A percentile compares a stretch with the other conserved stretches of the same genome.
Evolutionary conservation across 2,329 filamentous ascomycete species (phyloP).

Genomic region (Hymenoscyphus repandus): DNA sequence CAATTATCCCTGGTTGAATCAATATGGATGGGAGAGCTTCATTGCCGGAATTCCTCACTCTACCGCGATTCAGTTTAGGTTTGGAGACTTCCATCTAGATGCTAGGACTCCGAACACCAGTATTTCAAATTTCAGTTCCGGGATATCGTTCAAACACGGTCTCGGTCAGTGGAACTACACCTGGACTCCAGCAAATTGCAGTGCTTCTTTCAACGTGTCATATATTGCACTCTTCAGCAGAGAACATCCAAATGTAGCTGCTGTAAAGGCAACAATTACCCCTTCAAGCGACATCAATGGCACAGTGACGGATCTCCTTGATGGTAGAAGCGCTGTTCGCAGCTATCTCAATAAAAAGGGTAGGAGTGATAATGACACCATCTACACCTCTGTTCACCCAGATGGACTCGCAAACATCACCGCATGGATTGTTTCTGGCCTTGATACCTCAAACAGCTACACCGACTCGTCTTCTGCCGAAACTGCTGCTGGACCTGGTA

Average conservation of each 20-base stretch:
- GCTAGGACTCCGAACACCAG: slow-evolving; percentile 53
- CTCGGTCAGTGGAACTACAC: slow-evolving; percentile 59
- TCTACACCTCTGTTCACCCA: slow-evolving; percentile 62
- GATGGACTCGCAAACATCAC: slow-evolving; percentile 56
- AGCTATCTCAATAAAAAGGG: slow-evolving; percentile 54
- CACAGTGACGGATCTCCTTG: slow-evolving; percentile 60
- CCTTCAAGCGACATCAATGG: slow-evolving; percentile 47
- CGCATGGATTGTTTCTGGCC: slow-evolving; percentile 51
- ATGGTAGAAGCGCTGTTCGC: slow-evolving; percentile 63
- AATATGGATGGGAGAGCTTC: slow-evolving; percentile 66
- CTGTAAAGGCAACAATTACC: slow-evolving; percentile 53
- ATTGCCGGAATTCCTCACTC: slow-evolving; percentile 69
- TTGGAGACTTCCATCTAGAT: slow-evolving; percentile 52
- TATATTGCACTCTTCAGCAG: slow-evolving; percentile 53
- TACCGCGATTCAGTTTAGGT: slow-evolving; percentile 52
- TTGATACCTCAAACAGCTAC: slow-evolving; percentile 33
- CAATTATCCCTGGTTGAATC: slow-evolving; percentile 63
- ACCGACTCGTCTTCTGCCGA: slow-evolving; percentile 33
- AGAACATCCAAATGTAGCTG: slow-evolving; percentile 30
- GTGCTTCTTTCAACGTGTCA: slow-evolving; percentile 49
- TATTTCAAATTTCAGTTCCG: slow-evolving; percentile 56
- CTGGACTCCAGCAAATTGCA: slow-evolving; percentile 51
- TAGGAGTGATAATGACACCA: slow-evolving; percentile 45
- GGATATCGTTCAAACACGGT: slow-evolving; percentile 58
- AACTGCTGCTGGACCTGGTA: slow-evolving; percentile 33